These are phyloP conservation scores for Avena atlantica DNA, from an alignment of 176 grass and related monocot species.

Conservation along the genomic window DNA sequence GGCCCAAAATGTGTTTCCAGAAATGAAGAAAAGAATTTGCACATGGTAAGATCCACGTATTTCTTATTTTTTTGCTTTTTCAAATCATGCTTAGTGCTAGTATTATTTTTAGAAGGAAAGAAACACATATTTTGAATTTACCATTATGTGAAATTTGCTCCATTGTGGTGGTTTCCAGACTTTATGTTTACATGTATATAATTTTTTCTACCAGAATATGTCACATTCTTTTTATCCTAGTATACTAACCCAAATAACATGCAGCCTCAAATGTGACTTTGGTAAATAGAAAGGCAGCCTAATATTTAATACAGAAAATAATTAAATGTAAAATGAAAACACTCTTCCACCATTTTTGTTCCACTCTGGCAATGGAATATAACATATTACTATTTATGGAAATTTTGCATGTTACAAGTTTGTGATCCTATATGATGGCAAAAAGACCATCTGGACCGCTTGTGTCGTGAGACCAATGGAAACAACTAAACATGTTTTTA, in stretches of 20 bases:
- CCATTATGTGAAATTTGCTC: conserved; percentile 16
- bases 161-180: neutral
- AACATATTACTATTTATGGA: neutral
- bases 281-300: neutral
- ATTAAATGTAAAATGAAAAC: neutral
- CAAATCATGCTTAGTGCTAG: neutral
- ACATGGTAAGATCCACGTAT: conserved; percentile 53
- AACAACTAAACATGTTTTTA: neutral
- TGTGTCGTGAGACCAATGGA: neutral
- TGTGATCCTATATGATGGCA: neutral
- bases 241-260: neutral
- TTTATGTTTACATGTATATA: neutral
- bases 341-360: neutral
- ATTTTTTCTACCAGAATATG: neutral
- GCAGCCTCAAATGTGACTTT: neutral
- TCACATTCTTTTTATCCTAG: neutral
- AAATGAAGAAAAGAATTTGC: conserved; percentile 60
- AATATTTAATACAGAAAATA: neutral
- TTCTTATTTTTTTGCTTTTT: neutral
- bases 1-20: conserved; percentile 42
- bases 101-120: neutral
- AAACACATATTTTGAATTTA: conserved; percentile 6
- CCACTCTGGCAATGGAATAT: neutral
- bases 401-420: neutral
- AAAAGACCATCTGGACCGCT: neutral